Conservation (phyloP, 257 asterid species). For the Gentiana straminea region DNA sequence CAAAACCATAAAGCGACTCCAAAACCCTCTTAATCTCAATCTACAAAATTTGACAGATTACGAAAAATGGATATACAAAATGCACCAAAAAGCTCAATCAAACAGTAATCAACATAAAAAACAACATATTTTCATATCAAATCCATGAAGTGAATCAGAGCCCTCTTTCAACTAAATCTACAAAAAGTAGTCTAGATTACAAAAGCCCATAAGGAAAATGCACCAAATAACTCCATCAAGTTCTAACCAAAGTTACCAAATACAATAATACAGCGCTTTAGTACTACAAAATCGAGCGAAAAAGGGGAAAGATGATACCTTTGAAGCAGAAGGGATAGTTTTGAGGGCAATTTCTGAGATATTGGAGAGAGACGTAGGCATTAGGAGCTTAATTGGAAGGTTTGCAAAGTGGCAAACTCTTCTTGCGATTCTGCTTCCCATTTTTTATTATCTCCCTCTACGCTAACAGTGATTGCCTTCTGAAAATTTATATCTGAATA, state of each 20-base stretch:
- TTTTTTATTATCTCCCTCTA: conserved; percentile 6
- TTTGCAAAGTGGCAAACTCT: conserved; percentile 72
- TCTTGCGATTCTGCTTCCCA: conserved; percentile 78
- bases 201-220: background rate
- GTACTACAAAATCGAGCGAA: background rate
- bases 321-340: conserved; percentile 91
- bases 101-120: background rate
- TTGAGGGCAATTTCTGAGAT: conserved; percentile 88
- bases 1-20: conserved; percentile 87
- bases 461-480: no score
- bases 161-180: no score
- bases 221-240: background rate
- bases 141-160: background rate
- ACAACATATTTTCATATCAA: background rate
- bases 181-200: no score
- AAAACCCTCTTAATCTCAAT: conserved; percentile 89
- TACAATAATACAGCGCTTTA: background rate
- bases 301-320: conserved; percentile 27
- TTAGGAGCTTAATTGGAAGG: conserved; percentile 74
- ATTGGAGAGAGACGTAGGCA: conserved; percentile 78
- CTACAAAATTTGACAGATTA: conserved; percentile 22
- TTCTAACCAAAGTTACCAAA: background rate
- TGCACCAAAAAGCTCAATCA: background rate
- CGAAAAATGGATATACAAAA: conserved; percentile 2
- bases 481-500: no score